Base-by-base conservation (phyloP, 2,329 filamentous ascomycete species). In the Aspergillus ruber region DNA sequence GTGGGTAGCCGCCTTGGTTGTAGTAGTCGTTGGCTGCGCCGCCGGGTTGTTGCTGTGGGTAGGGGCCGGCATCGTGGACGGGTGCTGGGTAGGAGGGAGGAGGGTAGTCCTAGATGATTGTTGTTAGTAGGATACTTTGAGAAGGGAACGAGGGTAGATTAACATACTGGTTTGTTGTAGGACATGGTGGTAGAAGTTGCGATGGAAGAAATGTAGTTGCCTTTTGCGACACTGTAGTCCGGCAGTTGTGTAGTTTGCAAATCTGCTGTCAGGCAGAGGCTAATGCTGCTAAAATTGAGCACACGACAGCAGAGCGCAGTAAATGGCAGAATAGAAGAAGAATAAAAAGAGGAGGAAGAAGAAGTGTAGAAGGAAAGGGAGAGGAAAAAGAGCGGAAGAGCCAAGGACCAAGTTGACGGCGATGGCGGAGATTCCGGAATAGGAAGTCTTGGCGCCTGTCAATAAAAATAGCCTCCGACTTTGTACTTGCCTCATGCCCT, bases 1-100 rank as follows among this genome's bases (percentile, higher is more conserved):
- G 60, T 17, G 57, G 59, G 39, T 55, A 62, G 36, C 50, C 50
- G 21, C 50, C 54, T 52, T 58, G 56, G 18, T 56, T 56, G 53
- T 69, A 68, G 54, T 67, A 69, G 29, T 66, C 59, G n/a, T 61
- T 51, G 4, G 59, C 52, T 17, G 60, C 52, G 50, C 64, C 65
- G 21, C 56, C 57, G 33, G 55, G 44, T 55, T 51, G 4, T 50
- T 54, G 15, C 57, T 50, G 51, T 29, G 25, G 25, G 50, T 62
- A 63, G 15, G 59, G 54, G 38, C 60, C 61, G n/a, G 58, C 57
- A 46, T 68, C 61, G 53, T 68, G 61, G 55, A 56, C 53, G 2
- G 63, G 61, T 6, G 60, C 51, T 9, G 66, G 66, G 51, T 70
- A 70, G 25, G 67, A 62, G n/a, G 67, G 67, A 13, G 67, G 67